phyloP scores from a whole-genome alignment of 2,329 filamentous ascomycete species.

The Spiromastix sp. region DNA sequence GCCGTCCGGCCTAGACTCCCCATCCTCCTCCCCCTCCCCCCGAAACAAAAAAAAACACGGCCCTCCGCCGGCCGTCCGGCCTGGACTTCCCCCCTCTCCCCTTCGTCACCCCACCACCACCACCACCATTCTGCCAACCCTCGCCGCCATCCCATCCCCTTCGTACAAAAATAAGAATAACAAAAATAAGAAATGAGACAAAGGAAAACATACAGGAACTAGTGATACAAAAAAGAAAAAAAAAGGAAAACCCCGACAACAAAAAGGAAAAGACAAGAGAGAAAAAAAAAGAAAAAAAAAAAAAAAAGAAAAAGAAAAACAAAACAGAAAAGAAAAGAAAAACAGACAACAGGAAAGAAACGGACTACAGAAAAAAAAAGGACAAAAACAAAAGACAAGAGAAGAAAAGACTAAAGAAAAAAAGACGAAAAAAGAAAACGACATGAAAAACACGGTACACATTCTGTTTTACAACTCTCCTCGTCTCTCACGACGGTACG shows the following conservation, averaged over 20 bases:
- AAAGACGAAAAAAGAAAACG: conserved; percentile 5
- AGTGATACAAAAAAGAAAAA: not conserved
- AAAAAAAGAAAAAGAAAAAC: not conserved
- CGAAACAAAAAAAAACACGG: conserved; percentile 1
- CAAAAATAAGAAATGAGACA: not conserved
- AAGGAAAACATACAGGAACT: not conserved
- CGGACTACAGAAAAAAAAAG: not conserved
- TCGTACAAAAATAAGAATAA: not conserved
- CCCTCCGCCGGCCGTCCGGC: not conserved
- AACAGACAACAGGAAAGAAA: not conserved
- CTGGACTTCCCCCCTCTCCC: not conserved
- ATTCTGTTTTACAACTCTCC: conserved; percentile 2
- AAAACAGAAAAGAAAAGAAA: not conserved
- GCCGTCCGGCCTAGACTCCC: not conserved
- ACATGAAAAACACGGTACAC: conserved; percentile 4
- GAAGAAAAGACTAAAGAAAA: conserved; percentile 4
- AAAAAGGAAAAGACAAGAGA: not conserved
- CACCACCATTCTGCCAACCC: not conserved
- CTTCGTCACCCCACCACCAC: not conserved
- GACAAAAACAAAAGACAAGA: conserved; percentile 5
- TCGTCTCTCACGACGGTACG: conserved; percentile 1
- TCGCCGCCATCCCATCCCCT: too few species aligned
- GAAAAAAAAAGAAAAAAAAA: not conserved
- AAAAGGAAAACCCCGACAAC: not conserved
- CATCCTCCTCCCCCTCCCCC: not conserved